phyloP scores from a whole-genome alignment of 2,329 filamentous ascomycete genomes.

The Aspergillus luchuensis region DNA sequence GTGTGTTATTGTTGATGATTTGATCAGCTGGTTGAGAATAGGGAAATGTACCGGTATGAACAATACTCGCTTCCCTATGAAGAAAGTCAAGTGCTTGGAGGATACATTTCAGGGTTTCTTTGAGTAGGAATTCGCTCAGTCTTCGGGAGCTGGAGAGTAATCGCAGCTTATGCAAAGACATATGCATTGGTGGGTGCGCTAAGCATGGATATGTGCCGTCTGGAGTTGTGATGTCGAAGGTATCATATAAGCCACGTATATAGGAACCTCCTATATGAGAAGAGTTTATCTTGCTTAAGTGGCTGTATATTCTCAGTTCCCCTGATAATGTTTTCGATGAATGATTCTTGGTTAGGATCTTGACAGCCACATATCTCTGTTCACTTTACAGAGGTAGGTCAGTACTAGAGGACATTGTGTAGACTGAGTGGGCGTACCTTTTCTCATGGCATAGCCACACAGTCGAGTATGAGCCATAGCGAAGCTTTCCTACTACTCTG shows the following conservation, averaged over 20 bases:
- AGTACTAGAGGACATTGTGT: no score
- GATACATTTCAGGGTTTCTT: neutral
- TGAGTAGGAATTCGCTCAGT: neutral
- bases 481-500: constrained; percentile 1
- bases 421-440: neutral
- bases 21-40: no score
- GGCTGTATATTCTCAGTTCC: neutral
- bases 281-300: neutral
- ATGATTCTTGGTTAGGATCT: neutral
- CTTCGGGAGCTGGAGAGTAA: neutral
- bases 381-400: neutral
- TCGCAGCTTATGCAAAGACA: neutral
- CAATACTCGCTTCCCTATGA: no score
- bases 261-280: constrained; percentile 1
- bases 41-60: no score
- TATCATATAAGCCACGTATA: constrained; percentile 1
- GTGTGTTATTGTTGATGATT: no score
- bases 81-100: neutral
- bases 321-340: neutral
- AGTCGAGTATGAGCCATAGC: neutral
- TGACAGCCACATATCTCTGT: neutral
- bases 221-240: neutral
- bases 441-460: constrained; percentile 8
- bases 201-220: neutral
- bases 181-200: neutral